A percentile compares a stretch with the other conserved stretches of the same genome.
Conservation (phyloP, 495 filamentous ascomycete species). For the Aspergillus carlsbadensis region DNA sequence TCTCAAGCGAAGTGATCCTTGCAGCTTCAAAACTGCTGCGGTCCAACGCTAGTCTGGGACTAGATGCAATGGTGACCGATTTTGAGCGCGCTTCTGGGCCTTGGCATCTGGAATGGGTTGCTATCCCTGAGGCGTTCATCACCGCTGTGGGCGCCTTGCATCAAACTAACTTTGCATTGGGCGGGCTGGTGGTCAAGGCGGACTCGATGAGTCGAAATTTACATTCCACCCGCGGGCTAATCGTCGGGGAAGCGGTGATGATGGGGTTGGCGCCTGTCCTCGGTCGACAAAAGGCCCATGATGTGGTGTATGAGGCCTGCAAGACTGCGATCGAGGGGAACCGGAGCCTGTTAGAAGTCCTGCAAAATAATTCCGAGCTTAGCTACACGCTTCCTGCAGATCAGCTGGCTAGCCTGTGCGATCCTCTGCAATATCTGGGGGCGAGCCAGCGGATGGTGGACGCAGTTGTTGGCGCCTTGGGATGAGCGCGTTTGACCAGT, state of each 20-base stretch:
- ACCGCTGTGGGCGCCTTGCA: slow-evolving; percentile 46
- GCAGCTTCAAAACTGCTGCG: slow-evolving; percentile 50
- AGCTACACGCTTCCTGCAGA: slow-evolving; percentile 34
- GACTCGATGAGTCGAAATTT: slow-evolving; percentile 48
- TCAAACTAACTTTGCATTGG: slow-evolving; percentile 48
- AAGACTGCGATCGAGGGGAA: slow-evolving; percentile 46
- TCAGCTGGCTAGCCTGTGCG: slow-evolving; percentile 42
- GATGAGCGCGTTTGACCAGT: neutral
- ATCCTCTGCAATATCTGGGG: slow-evolving; percentile 50
- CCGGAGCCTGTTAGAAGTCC: slow-evolving; percentile 37
- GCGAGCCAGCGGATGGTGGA: slow-evolving; percentile 49
- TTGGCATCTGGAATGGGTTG: slow-evolving; percentile 56
- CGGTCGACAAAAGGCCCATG: slow-evolving; percentile 50
- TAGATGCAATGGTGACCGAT: slow-evolving; percentile 54
- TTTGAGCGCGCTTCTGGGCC: slow-evolving; percentile 53
- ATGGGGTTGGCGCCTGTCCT: slow-evolving; percentile 51
- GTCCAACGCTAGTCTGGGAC: slow-evolving; percentile 46
- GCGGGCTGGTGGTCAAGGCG: slow-evolving; percentile 46
- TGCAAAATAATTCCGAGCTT: slow-evolving; percentile 39
- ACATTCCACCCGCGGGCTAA: slow-evolving; percentile 44
- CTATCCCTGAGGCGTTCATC: slow-evolving; percentile 50
- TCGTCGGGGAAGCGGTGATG: slow-evolving; percentile 57
- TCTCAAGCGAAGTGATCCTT: slow-evolving; percentile 51
- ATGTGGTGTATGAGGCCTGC: slow-evolving; percentile 53
- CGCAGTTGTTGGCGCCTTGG: slow-evolving; percentile 26